Evolutionary conservation across 108 stramenopile species (phyloP), one percentile per base, ranked within the genome.

Genomic region (Skeletonema marinoi): DNA sequence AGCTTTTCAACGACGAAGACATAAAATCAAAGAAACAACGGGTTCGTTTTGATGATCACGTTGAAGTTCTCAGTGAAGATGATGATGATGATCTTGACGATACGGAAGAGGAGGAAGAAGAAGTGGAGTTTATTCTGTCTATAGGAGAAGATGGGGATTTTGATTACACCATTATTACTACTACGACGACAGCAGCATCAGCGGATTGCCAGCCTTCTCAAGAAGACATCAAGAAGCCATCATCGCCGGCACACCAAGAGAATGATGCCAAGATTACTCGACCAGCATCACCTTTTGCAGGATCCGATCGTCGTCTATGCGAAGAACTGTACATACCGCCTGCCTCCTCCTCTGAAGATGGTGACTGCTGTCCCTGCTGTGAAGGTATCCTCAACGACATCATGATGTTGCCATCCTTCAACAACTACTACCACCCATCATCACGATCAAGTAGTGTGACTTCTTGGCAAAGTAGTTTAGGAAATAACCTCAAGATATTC

Each of bases 91-190:
- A 64, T 1, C 21, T 32, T 10, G 63, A 64, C 1, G 41, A 35
- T n/a, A 11, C 10, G 32, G 66, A 60, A 7, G 75, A 68, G 0
- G 60, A 76, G 11, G 68, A 61, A 32, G 75, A 65, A 14, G 74
- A 76, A 4, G 56, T 76, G 39, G 75, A 76, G 14, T 69, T 76
- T 21, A 21, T 56, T 61, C 67, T 76, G 7, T 63, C 66, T 13
- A 68, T 76, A 48, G 75, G 75, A 12, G 75, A 76, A 25, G 75
- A 68, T 68, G 75, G 75, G 3, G 75, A 68, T 48, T 36, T 60
- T 21, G 75, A 76, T 50, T 68, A 63, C 16, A 63, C 59, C 60
- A 68, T 76, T 32, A 64, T n/a, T 10, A 75, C 36, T 35, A 17
- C 21, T 25, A 19, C 61, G 21, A 60, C n/a, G 13, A n/a, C 32